A percentile compares a stretch with the other conserved stretches of the same genome.
These are phyloP conservation scores for Aspergillus baeticus DNA, from an alignment of 495 filamentous ascomycete species.

Conservation along the genomic window DNA sequence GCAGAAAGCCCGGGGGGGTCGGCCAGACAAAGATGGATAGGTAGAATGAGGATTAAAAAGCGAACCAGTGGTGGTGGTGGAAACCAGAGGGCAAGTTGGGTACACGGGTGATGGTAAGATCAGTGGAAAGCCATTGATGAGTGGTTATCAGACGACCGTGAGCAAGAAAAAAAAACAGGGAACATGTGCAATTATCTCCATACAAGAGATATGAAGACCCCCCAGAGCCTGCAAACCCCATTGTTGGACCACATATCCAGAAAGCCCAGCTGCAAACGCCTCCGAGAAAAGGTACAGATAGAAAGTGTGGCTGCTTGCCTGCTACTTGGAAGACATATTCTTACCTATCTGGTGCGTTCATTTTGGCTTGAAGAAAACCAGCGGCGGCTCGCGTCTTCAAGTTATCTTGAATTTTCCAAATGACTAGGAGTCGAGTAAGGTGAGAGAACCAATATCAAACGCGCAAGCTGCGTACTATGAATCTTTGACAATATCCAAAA, in stretches of 20 bases:
- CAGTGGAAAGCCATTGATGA: too few relatives aligned
- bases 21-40: not conserved
- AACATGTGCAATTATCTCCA: not conserved
- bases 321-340: slow-evolving; percentile 7
- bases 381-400: too few relatives aligned
- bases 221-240: not conserved
- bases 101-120: too few relatives aligned
- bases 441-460: not conserved
- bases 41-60: not conserved
- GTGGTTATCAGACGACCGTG: not conserved
- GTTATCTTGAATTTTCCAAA: slow-evolving; percentile 1
- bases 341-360: slow-evolving; percentile 74
- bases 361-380: slow-evolving; percentile 30
- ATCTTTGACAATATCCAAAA: not conserved
- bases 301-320: slow-evolving; percentile 1
- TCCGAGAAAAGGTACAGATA: not conserved
- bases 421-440: not conserved
- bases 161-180: not conserved
- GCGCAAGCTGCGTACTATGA: not conserved
- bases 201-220: not conserved
- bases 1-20: too few relatives aligned
- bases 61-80: not conserved
- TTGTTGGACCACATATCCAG: not conserved
- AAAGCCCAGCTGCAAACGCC: not conserved
- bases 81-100: not conserved